phyloP scores from a whole-genome alignment of 2,329 filamentous ascomycete species.

The Cladosporium phlei region DNA sequence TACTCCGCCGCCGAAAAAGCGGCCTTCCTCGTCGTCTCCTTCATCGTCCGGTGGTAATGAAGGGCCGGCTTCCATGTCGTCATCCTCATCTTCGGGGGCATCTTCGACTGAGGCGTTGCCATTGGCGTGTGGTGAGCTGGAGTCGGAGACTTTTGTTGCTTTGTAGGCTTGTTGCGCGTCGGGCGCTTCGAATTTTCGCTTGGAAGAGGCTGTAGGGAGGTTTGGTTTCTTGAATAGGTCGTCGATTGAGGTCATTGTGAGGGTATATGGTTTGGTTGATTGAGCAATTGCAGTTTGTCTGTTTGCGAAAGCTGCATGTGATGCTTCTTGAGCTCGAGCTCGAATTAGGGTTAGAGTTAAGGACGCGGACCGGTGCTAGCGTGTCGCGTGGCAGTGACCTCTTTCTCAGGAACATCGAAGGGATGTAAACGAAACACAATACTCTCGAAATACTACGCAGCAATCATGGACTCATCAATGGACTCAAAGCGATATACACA shows the following conservation, averaged over 20 bases:
- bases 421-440: too few species aligned
- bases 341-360: neutral
- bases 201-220: constrained; percentile 37
- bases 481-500: constrained; percentile 1
- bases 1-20: constrained; percentile 93
- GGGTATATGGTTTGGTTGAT: too few species aligned
- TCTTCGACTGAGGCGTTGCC: constrained; percentile 46
- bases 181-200: constrained; percentile 56
- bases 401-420: too few species aligned
- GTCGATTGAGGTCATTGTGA: constrained; percentile 56
- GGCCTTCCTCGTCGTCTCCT: constrained; percentile 79
- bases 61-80: constrained; percentile 38
- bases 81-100: constrained; percentile 49
- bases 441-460: too few species aligned
- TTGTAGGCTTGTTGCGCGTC: constrained; percentile 57
- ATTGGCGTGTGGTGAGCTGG: constrained; percentile 42
- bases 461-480: constrained; percentile 1
- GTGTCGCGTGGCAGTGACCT: neutral
- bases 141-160: constrained; percentile 49
- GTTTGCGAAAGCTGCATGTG: neutral
- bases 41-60: constrained; percentile 43
- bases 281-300: too few species aligned
- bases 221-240: constrained; percentile 58
- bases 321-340: constrained; percentile 1
- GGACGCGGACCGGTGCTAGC: constrained; percentile 1